phyloP scores from a whole-genome alignment of 2,329 filamentous ascomycete species.

The Juglanconis oblonga region DNA sequence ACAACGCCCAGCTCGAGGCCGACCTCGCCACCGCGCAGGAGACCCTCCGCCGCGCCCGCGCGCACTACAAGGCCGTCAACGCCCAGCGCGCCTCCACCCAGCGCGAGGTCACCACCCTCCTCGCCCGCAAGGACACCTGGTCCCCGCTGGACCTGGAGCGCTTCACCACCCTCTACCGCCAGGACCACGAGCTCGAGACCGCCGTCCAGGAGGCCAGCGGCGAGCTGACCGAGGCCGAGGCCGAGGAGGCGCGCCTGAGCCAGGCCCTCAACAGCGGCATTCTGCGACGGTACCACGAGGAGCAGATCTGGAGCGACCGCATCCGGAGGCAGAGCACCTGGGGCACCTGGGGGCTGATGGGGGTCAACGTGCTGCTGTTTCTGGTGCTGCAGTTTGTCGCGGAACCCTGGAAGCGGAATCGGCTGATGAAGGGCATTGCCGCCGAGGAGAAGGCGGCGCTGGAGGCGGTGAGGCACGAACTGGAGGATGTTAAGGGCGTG shows the following conservation, averaged over 20 bases:
- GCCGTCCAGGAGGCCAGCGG: conserved; percentile 72
- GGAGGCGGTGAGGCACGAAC: conserved; percentile 45
- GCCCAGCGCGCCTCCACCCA: conserved; percentile 82
- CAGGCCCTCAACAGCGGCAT: conserved; percentile 78
- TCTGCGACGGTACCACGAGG: conserved; percentile 90
- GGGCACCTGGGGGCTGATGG: conserved; percentile 98
- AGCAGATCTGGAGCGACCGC: conserved; percentile 98
- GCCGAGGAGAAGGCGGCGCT: conserved; percentile 66
- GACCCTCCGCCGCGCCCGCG: conserved; percentile 68
- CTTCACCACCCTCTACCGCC: conserved; percentile 88
- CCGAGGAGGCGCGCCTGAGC: conserved; percentile 73
- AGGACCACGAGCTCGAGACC: conserved; percentile 90
- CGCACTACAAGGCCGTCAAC: conserved; percentile 79
- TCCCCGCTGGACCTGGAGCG: conserved; percentile 82
- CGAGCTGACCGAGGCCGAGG: conserved; percentile 71
- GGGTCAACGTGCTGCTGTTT: conserved; percentile 87
- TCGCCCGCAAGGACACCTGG: conserved; percentile 94
- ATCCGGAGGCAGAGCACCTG: conserved; percentile 95
- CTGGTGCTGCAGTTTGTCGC: conserved; percentile 83
- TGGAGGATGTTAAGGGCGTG: conserved; percentile 32
- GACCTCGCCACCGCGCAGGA: conserved; percentile 58
- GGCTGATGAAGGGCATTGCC: conserved; percentile 80
- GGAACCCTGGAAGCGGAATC: conserved; percentile 83
- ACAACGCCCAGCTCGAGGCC: conserved; percentile 67
- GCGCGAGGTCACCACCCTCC: conserved; percentile 89